Evolutionary conservation across 306 rosid genomes (phyloP), one percentile per base, ranked within the genome.

Genomic region (Nissolia schottii): DNA sequence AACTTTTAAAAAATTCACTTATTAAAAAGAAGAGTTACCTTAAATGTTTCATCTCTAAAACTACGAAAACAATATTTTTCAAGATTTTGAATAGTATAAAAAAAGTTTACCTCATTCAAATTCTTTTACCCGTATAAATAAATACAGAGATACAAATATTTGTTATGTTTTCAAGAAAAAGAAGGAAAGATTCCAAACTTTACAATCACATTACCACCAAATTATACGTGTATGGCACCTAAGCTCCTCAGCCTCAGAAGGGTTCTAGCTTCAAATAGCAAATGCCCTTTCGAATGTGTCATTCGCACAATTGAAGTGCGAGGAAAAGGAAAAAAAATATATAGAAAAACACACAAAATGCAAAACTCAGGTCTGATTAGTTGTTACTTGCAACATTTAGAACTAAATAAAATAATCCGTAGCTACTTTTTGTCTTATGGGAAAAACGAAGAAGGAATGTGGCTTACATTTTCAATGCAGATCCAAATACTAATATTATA

Each of bases 381-480:
- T 55, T 7, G 50, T 10, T 5, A 64, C 53, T 55, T 12, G 50
- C 22, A 31, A 24, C 27, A 34, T 41, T 60, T 27, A n/a, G 67
- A 71, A 58, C 56, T 19, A 32, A 24, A 64, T 46, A 38, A 56
- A 43, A 34, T 49, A 45, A n/a, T 48, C 31, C 40, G n/a, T 20
- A n/a, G 18, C 27, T 51, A 70, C 45, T 25, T 73, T 8, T 64
- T 82, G 77, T 73, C 62, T 77, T 75, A 45, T 41, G 49, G 79
- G 46, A 60, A 60, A 67, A 85, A 84, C 83, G 59, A 40, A 64
- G 78, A 65, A 70, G 51, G 79, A 78, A 82, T 73, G 85, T 84
- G 90, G 82, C 90, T 87, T 89, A 66, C 82, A 85, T 85, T 87
- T 85, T 81, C 96, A 60, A 89, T 78, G 89, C 83, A 83, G 86